Base-by-base conservation (phyloP, 2,329 filamentous ascomycete genomes). In the Didymella lethalis region DNA sequence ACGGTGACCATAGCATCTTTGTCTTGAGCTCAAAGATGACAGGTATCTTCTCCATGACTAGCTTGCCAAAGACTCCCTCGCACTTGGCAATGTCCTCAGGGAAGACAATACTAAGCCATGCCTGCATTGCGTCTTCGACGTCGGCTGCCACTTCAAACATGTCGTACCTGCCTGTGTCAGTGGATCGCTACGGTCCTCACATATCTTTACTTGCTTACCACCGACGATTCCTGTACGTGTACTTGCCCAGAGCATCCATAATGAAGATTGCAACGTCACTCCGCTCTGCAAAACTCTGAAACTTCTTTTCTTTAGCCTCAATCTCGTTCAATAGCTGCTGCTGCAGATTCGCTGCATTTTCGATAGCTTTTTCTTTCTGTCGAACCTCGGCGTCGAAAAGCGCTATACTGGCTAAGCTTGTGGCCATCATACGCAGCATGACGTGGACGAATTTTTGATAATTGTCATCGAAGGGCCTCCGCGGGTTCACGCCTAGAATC, bases 181-280 rank as follows among this genome's bases (percentile, higher is more conserved):
- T 12, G 3, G 3, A 26, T 36, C 7, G 6, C 12, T 20, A 1
- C 12, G 16, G 26, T 4, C 3, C 8, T 8, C 8, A 3, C 7
- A 5, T 2, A 18, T 36, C 28, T 70, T 18, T 20, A 2, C 14
- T 28, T 3, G 41, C 45, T 43, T 58, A 73, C 69, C 78, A 81
- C 4, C 72, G 67, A 45, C 80, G 71, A 48, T 81, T 81, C 7
- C 76, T 68, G 57, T 80, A 79, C 0, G 76, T 67, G 14, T 76
- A 75, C 8, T 62, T 64, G 2, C 79, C 78, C 18, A 68, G 53
- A 5, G 69, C 56, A 18, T 72, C 69, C 34, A 77, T 69, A 36
- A 77, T 75, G 54, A 78, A 80, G 50, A 81, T 81, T 2, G 74
- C 79, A 4, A 79, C 70, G 4, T 78, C 77, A 6, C 76, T 68